Evolutionary conservation across 768 basidiomycete species (phyloP), one percentile per base, ranked within the genome.

Genomic region (Lepiota brunneoincarnata): DNA sequence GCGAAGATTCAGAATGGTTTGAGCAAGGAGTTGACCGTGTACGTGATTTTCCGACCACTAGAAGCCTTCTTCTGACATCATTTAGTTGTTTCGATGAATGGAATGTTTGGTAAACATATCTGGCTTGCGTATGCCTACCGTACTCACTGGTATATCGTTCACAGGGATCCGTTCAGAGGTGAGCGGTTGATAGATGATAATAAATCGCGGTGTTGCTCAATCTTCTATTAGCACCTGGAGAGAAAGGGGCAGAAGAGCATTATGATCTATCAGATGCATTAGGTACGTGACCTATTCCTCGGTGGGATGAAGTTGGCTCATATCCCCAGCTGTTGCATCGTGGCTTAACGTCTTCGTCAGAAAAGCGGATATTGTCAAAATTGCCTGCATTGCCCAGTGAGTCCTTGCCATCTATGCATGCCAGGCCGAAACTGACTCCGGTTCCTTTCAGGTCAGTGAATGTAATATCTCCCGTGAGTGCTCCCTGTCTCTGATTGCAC

Each of bases 261-360:
- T 82, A 81, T 57, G 79, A 80, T 56, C 68, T 78, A 17, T 78
- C 77, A 7, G 81, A 81, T 60, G 78, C 78, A 31, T 66, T 81
- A 3, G 72, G 74, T 73, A 56, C 7, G 59, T 11, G 21, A 15
- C 42, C 39, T 2, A 37, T 44, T 26, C 2, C 39, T 26, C 7
- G 54, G 7, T 54, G 58, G 12, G 2, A 15, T 2, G n/a, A n/a
- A n/a, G 17, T 34, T 35, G 24, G 46, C 5, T 24, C n/a, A 41
- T 35, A 14, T 34, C 4, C 14, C 7, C 60, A 75, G 82, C 81
- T 15, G 80, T 85, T 46, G 80, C 78, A 2, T 70, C 79, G 7
- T 85, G 82, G 81, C 65, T 85, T 49, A 83, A 84, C 60, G 76
- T 83, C 4, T 80, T 85, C 56, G 74, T 84, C 5, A 72, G 82